Percentiles rank a stretch among this genome's conserved stretches.
These are phyloP conservation scores for Gleditsia sinensis DNA, from an alignment of 306 rosid species.

Conservation along the genomic window DNA sequence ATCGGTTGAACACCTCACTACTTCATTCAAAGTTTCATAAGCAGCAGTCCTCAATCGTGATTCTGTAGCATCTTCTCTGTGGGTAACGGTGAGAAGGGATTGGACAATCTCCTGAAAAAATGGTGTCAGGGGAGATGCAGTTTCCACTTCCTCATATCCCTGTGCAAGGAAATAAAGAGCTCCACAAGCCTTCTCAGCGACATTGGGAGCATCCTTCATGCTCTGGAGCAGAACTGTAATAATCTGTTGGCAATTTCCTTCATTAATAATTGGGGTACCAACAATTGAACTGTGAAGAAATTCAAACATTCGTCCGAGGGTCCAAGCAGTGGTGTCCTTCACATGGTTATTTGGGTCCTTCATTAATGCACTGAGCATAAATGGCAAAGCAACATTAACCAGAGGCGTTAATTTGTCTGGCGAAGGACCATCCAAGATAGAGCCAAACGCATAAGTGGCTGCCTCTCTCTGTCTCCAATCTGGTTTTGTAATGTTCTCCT, in stretches of 20 bases:
- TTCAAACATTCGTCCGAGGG: conserved; percentile 90
- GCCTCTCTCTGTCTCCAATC: conserved; percentile 98
- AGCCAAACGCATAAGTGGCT: conserved; percentile 92
- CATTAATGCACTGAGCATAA: conserved; percentile 79
- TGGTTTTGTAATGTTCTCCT: conserved; percentile 82
- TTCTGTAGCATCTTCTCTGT: conserved; percentile 84
- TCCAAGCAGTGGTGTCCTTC: conserved; percentile 97
- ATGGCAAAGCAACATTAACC: conserved; percentile 71
- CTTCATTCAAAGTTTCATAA: conserved; percentile 84
- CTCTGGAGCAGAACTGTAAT: conserved; percentile 87
- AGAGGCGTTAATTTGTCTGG: conserved; percentile 70
- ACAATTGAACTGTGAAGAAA: conserved; percentile 76
- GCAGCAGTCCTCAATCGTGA: conserved; percentile 83
- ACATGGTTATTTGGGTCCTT: conserved; percentile 85
- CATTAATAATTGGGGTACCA: conserved; percentile 76
- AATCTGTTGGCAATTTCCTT: conserved; percentile 78
- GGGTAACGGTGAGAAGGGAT: conserved; percentile 77
- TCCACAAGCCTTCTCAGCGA: conserved; percentile 95
- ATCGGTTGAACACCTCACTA: conserved; percentile 84
- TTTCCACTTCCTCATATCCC: conserved; percentile 79
- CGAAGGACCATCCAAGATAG: conserved; percentile 92
- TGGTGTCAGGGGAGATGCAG: conserved; percentile 73
- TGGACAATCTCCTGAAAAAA: conserved; percentile 82
- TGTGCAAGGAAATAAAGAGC: conserved; percentile 91
- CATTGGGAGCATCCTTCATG: conserved; percentile 92